phyloP scores from a whole-genome alignment of 2,329 filamentous ascomycete genomes.

The Ceratocystis diversiconidia region DNA sequence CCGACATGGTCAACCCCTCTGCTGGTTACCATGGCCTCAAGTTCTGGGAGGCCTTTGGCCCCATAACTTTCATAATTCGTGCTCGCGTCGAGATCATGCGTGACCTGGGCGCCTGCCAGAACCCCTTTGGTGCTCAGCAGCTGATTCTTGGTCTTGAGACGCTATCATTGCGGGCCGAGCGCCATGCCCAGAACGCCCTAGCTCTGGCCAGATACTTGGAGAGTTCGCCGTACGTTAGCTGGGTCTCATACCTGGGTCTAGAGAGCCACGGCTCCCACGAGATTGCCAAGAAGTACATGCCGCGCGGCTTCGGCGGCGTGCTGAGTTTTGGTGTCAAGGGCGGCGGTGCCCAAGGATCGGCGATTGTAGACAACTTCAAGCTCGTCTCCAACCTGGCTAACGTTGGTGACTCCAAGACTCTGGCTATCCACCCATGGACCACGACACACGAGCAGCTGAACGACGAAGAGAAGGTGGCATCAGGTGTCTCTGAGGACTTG shows the following conservation, averaged over 20 bases:
- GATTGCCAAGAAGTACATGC: constrained; percentile 74
- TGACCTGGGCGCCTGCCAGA: constrained; percentile 69
- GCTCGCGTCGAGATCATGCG: constrained; percentile 81
- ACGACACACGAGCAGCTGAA: constrained; percentile 88
- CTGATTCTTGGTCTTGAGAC: constrained; percentile 82
- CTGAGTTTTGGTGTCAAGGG: constrained; percentile 90
- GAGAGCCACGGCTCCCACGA: constrained; percentile 67
- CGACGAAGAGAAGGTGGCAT: constrained; percentile 64
- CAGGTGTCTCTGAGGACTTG: constrained; percentile 64
- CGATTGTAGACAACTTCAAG: constrained; percentile 89
- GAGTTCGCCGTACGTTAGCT: constrained; percentile 67
- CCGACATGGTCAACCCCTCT: constrained; percentile 78
- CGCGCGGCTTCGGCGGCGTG: constrained; percentile 74
- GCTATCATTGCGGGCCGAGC: constrained; percentile 68
- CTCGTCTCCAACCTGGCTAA: constrained; percentile 92
- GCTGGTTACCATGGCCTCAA: constrained; percentile 86
- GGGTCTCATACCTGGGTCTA: constrained; percentile 89
- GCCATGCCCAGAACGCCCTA: constrained; percentile 73
- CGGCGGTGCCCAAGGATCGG: constrained; percentile 64
- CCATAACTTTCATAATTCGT: constrained; percentile 68
- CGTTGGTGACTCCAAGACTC: constrained; percentile 86
- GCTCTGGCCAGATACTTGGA: constrained; percentile 71
- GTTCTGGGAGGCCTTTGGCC: constrained; percentile 86
- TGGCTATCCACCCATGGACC: constrained; percentile 89
- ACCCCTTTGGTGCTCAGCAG: constrained; percentile 87